Base-by-base conservation (phyloP, 78 protist genomes). In the Bigelowiella natans region DNA sequence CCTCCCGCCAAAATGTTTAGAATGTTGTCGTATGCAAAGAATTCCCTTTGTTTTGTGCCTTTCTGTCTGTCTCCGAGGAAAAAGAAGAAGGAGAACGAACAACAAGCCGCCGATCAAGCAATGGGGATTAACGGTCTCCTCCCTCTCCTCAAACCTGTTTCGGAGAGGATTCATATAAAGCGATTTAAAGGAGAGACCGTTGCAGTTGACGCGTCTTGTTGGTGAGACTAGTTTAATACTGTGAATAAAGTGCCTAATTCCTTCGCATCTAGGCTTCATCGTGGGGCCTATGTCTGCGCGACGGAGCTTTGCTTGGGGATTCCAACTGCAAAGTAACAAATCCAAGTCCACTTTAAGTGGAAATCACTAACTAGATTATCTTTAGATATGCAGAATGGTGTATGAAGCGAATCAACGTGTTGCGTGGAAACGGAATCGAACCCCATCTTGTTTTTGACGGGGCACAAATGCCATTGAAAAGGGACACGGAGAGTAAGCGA, bases 371-470 rank as follows among this genome's bases (percentile, higher is more conserved):
- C n/a, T n/a, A n/a, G n/a, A n/a, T n/a, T n/a, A n/a, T n/a, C 18
- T 51, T 51, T 51, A 51, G 73, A 18, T 51, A 51, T 87, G 0
- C 37, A 36, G 0, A 37, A 0, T 95, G 39, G 91, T 90, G 92
- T 31, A 0, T 95, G 34, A 36, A 28, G 36, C 89, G 90, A 38
- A 85, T 97, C 37, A 84, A 36, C 37, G 37, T 96, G 95, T 64
- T 96, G 18, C 36, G 11, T 26, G 18, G 37, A 0, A 0, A 88
- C 38, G 93, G 93, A 36, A 83, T 97, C 29, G 38, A 34, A 85
- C 99, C 98, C 0, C 82, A 96, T 1, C 38, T 96, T 0, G 96
- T 97, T 1, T 96, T 96, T 28, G 99, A 97, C 83, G 98, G 98
- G 31, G 95, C 92, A 2, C 31, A 87, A 31, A 51, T 96, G 28